Percentiles rank a stretch among this genome's conserved stretches.
phyloP scores from a whole-genome alignment of 2,329 filamentous ascomycete species.

The Hypoxylon sp. region DNA sequence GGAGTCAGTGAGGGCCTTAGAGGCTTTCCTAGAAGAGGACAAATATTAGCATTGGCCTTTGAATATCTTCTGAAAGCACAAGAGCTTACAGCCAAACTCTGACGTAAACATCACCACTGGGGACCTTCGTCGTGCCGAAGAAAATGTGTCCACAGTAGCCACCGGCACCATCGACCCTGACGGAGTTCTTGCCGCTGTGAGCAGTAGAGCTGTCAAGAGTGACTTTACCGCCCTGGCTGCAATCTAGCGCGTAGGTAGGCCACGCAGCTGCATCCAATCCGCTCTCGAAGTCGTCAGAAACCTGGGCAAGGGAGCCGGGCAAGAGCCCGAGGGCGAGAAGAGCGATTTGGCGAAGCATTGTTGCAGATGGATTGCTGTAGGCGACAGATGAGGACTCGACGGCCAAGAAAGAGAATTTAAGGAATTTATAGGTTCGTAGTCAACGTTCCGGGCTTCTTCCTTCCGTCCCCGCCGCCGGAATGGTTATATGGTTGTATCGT shows the following conservation, averaged over 20 bases:
- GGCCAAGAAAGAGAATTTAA: conserved; percentile 17
- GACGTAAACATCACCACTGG: conserved; percentile 71
- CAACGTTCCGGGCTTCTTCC: conserved; percentile 40
- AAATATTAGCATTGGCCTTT: conserved; percentile 37
- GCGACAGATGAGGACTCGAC: conserved; percentile 2
- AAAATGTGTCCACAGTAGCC: conserved; percentile 73
- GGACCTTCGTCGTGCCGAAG: conserved; percentile 71
- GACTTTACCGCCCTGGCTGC: conserved; percentile 71
- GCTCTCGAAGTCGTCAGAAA: conserved; percentile 70
- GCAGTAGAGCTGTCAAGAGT: conserved; percentile 70
- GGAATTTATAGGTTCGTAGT: conserved; percentile 45
- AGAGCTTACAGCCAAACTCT: conserved; percentile 67
- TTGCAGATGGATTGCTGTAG: conserved; percentile 22
- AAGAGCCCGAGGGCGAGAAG: conserved; percentile 64
- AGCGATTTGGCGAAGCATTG: conserved; percentile 62
- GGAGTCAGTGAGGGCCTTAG: conserved; percentile 69
- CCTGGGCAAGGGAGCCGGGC: conserved; percentile 65
- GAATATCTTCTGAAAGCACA: neutral
- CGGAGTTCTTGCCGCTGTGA: conserved; percentile 70
- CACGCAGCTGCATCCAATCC: conserved; percentile 71
- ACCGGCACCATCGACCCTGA: conserved; percentile 67
- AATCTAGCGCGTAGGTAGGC: conserved; percentile 72
- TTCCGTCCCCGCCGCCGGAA: conserved; percentile 26
- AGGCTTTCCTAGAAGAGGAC: conserved; percentile 63
- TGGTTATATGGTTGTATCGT: conserved; percentile 15